phyloP scores from a whole-genome alignment of 1,284 basidiomycete genomes.

The Tetrapyrgos nigripes region DNA sequence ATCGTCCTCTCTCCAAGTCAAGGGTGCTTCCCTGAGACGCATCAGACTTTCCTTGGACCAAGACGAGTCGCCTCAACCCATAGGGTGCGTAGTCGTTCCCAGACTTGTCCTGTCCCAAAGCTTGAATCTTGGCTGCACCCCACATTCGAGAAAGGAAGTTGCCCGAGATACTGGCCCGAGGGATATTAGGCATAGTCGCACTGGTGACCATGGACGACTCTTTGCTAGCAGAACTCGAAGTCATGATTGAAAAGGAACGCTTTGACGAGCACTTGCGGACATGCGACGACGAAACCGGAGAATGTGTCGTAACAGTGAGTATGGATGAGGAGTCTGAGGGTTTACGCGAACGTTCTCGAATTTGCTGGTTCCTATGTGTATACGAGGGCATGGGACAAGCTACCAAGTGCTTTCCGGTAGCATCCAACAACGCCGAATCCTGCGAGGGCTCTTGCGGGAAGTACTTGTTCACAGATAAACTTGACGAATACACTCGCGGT shows the following conservation, averaged over 20 bases:
- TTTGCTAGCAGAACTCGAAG: slow-evolving; percentile 18
- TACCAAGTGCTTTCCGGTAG: slow-evolving; percentile 41
- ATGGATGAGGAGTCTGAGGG: slow-evolving; percentile 63
- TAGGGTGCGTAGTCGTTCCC: not conserved
- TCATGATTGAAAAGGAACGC: slow-evolving; percentile 33
- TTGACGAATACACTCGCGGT: slow-evolving; percentile 22
- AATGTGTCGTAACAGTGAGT: slow-evolving; percentile 48
- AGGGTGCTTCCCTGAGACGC: slow-evolving; percentile 6
- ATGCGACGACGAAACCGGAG: slow-evolving; percentile 25
- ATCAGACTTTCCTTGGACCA: slow-evolving; percentile 11
- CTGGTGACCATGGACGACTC: slow-evolving; percentile 41
- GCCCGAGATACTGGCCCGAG: slow-evolving; percentile 42
- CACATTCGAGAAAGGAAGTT: slow-evolving; percentile 73
- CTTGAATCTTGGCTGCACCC: slow-evolving; percentile 50
- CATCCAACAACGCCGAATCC: slow-evolving; percentile 11
- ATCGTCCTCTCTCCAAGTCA: slow-evolving; percentile 1
- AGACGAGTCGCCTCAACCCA: slow-evolving; percentile 15
- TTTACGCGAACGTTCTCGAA: slow-evolving; percentile 49
- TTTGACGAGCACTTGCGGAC: slow-evolving; percentile 32
- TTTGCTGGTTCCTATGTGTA: slow-evolving; percentile 48
- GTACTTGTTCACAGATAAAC: slow-evolving; percentile 9
- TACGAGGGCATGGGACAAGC: slow-evolving; percentile 51
- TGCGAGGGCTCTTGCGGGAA: slow-evolving; percentile 12
- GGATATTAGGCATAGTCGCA: slow-evolving; percentile 50
- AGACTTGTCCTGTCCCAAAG: slow-evolving; percentile 14